Evolutionary conservation across 2,329 filamentous ascomycete species (phyloP).

Genomic region (Exophiala bonariae): DNA sequence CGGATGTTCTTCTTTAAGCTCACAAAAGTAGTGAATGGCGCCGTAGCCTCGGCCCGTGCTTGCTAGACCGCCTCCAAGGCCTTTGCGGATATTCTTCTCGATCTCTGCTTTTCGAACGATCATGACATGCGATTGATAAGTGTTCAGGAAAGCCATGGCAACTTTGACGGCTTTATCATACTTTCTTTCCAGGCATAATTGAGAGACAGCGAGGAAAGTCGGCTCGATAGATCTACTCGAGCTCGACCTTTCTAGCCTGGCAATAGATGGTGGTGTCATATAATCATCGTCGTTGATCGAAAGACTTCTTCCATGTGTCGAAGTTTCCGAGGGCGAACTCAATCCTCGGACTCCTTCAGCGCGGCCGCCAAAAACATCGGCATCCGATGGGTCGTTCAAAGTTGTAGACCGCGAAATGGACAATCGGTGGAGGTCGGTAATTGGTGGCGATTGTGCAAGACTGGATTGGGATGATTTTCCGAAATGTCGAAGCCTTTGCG

Average conservation of each 20-base stretch:
- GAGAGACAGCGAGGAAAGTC: slow-evolving; percentile 17
- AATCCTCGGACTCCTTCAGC: slow-evolving; percentile 6
- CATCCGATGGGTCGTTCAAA: slow-evolving; percentile 9
- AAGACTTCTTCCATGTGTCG: slow-evolving; percentile 11
- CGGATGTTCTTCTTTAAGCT: slow-evolving; percentile 20
- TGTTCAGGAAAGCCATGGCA: slow-evolving; percentile 19
- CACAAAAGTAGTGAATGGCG: slow-evolving; percentile 26
- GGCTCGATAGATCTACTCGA: slow-evolving; percentile 19
- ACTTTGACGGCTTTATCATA: slow-evolving; percentile 20
- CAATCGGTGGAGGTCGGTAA: slow-evolving; percentile 7
- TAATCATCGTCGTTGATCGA: slow-evolving; percentile 17
- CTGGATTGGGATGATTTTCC: slow-evolving; percentile 15
- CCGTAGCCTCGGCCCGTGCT: slow-evolving; percentile 23
- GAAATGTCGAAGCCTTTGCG: slow-evolving; percentile 10
- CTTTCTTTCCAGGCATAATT: slow-evolving; percentile 17
- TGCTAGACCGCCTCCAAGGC: slow-evolving; percentile 16
- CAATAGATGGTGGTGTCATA: slow-evolving; percentile 9
- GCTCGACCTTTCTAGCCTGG: slow-evolving; percentile 9
- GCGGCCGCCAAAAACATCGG: not conserved
- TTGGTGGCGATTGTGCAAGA: slow-evolving; percentile 2
- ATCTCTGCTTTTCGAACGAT: slow-evolving; percentile 22
- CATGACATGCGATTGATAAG: slow-evolving; percentile 22
- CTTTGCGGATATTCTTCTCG: slow-evolving; percentile 23
- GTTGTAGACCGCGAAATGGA: slow-evolving; percentile 11
- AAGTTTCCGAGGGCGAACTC: slow-evolving; percentile 20